Percentiles rank a stretch among this genome's conserved stretches.
phyloP scores from a whole-genome alignment of 1,284 basidiomycete species.

The Ustilago vetiveriae region DNA sequence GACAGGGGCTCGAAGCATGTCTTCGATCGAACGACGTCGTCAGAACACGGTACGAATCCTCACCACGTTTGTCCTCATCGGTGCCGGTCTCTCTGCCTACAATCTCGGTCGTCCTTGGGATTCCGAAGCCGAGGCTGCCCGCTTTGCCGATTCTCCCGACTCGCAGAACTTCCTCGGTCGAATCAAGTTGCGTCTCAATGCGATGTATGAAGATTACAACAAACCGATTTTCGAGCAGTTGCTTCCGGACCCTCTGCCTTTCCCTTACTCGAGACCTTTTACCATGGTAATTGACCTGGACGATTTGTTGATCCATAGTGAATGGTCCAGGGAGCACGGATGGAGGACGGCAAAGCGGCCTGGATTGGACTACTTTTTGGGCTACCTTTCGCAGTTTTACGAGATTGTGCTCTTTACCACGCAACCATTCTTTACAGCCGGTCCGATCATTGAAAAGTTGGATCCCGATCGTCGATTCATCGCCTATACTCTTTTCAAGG shows the following conservation, averaged over 20 bases:
- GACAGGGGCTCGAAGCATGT: constrained; percentile 62
- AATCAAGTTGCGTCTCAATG: constrained; percentile 46
- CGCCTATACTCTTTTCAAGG: constrained; percentile 88
- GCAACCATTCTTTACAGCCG: constrained; percentile 87
- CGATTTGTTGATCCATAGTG: constrained; percentile 87
- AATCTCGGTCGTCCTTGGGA: constrained; percentile 67
- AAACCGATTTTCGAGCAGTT: constrained; percentile 86
- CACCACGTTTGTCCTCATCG: constrained; percentile 40
- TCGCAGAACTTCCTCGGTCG: constrained; percentile 54
- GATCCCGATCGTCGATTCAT: constrained; percentile 92
- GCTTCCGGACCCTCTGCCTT: constrained; percentile 85
- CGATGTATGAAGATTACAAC: constrained; percentile 57
- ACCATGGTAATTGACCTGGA: constrained; percentile 92
- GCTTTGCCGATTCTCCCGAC: constrained; percentile 37
- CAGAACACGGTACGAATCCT: constrained; percentile 53
- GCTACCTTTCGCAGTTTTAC: constrained; percentile 95
- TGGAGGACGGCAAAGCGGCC: constrained; percentile 75
- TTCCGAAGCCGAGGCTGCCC: constrained; percentile 57
- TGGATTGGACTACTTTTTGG: constrained; percentile 96
- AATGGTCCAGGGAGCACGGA: constrained; percentile 74
- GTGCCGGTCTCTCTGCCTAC: constrained; percentile 47
- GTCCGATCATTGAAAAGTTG: constrained; percentile 89
- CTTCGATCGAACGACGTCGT: constrained; percentile 66
- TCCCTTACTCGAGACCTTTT: constrained; percentile 87
- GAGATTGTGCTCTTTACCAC: constrained; percentile 96